Conservation (phyloP, 176 grass and related monocot species). For the Coix lacrymajobi region DNA sequence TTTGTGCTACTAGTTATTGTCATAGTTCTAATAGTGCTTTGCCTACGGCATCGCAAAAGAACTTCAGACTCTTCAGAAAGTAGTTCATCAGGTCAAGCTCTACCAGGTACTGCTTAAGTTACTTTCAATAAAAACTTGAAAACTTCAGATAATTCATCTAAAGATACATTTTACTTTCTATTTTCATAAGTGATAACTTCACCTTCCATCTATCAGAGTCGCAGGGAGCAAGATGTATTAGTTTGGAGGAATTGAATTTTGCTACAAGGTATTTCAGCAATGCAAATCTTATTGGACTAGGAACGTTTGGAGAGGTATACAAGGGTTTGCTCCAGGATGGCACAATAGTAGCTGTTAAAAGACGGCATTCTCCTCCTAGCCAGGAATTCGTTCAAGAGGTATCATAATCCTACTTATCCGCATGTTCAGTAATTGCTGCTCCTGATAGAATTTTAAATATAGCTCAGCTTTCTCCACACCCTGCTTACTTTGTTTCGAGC, state of each 20-base stretch:
- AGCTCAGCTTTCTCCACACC: neutral
- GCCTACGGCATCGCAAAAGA: constrained; percentile 29
- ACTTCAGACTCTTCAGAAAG: constrained; percentile 72
- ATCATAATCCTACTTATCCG: constrained; percentile 1
- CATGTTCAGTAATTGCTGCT: constrained; percentile 16
- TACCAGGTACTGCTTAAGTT: constrained; percentile 53
- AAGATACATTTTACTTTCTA: constrained; percentile 10
- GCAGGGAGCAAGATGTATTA: constrained; percentile 53
- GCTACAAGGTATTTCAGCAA: constrained; percentile 74
- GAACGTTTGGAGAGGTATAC: constrained; percentile 87
- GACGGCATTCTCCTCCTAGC: constrained; percentile 54
- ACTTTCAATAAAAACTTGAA: neutral
- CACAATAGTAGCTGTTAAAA: constrained; percentile 83
- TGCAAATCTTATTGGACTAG: constrained; percentile 69
- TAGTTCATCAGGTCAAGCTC: constrained; percentile 59
- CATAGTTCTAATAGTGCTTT: constrained; percentile 38
- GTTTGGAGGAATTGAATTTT: constrained; percentile 63
- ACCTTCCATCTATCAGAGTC: constrained; percentile 29
- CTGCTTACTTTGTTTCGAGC: neutral
- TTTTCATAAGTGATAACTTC: neutral
- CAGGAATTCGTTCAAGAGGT: constrained; percentile 92
- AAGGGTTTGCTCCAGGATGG: constrained; percentile 93
- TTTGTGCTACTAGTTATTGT: constrained; percentile 43
- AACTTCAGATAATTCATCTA: constrained; percentile 19
- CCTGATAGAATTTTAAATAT: neutral